These are phyloP conservation scores for Styphnolobium japonicum DNA, from an alignment of 306 rosid genomes.

Conservation along the genomic window DNA sequence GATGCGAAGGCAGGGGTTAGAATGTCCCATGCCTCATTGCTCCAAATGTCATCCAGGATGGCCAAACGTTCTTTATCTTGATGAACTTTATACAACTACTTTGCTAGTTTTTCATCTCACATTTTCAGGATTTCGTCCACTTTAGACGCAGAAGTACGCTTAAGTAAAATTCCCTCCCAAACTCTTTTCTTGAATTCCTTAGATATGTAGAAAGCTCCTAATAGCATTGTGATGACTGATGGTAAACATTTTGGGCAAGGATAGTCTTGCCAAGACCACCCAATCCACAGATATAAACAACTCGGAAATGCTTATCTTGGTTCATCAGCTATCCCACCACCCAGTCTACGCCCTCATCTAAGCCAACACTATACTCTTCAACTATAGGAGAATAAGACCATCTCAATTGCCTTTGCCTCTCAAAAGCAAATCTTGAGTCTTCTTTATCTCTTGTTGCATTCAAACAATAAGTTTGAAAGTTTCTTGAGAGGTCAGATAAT, in stretches of 20 bases:
- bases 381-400: conserved; percentile 47
- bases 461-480: conserved; percentile 37
- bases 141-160: background rate
- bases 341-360: conserved; percentile 26
- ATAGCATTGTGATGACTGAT: conserved; percentile 18
- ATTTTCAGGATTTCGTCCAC: conserved; percentile 32
- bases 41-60: conserved; percentile 63
- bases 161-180: conserved; percentile 27
- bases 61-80: conserved; percentile 40
- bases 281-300: conserved; percentile 52
- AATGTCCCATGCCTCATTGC: conserved; percentile 35
- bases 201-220: conserved; percentile 20
- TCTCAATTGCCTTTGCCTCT: conserved; percentile 31
- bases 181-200: conserved; percentile 28
- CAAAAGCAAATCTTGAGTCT: background rate
- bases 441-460: conserved; percentile 17
- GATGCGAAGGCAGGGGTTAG: conserved; percentile 38
- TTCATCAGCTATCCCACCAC: conserved; percentile 32
- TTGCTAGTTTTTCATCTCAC: conserved; percentile 45
- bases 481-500: conserved; percentile 34
- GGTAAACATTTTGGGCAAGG: conserved; percentile 49
- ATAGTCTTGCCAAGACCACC: conserved; percentile 65
- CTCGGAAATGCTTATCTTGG: background rate
- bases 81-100: conserved; percentile 35
- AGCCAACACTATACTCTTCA: conserved; percentile 45